Evolutionary conservation across 257 asterid species (phyloP), one percentile per base, ranked within the genome.

Genomic region (Cinchona pubescens): DNA sequence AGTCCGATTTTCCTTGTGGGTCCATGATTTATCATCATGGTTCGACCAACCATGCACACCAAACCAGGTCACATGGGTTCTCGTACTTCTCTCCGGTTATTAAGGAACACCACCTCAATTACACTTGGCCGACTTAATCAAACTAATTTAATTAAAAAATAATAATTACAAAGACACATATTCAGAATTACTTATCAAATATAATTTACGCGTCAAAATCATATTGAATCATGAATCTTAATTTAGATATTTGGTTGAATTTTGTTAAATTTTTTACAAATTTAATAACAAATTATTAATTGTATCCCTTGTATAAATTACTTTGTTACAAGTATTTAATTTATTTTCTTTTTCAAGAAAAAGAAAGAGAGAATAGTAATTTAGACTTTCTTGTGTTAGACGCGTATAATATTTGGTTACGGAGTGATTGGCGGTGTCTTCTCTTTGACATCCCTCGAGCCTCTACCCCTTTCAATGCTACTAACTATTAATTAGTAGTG

Each of bases 371-470:
- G 38, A 5, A 4, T 60, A 35, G 27, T 5, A 23, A 42, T 55
- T 51, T 67, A 25, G 27, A 14, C 42, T 30, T 61, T 61, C 42
- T 61, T 61, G 38, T 61, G 43, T 7, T 69, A 45, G 59, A 45
- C 38, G 65, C 21, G 2, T 32, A 35, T 62, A 15, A 62, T 63
- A 32, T 45, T 62, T 74, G 67, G 32, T 80, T 74, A n/a, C 34
- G 79, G 84, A 84, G 88, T 75, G 88, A 87, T 83, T 85, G 80
- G 25, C 70, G 90, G 79, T 59, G 18, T 59, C 43, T 73, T 58
- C 69, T 73, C 67, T 34, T 74, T 75, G 65, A 45, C 75, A 71
- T 53, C 5, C 4, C 75, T 72, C 40, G 76, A 58, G 76, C 68
- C 58, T 23, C 76, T 56, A 72, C 55, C 19, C 35, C 75, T 30